Evolutionary conservation across 1,284 basidiomycete genomes (phyloP), one percentile per base, ranked within the genome.

Genomic region (Apiotrichum sp.): DNA sequence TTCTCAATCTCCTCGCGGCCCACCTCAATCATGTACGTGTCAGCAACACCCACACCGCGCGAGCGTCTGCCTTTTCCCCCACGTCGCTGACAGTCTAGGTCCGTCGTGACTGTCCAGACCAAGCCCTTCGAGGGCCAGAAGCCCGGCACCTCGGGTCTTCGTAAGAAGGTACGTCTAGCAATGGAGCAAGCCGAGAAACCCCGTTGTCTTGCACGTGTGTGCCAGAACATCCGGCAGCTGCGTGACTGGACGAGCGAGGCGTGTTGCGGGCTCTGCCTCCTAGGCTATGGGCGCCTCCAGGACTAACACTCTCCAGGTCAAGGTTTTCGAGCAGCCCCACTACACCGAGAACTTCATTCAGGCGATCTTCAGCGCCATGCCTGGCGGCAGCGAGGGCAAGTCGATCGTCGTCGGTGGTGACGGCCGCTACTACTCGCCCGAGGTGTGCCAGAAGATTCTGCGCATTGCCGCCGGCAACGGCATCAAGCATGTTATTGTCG

Each of bases 291-390:
- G 22, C 22, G 22, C 22, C 22, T 22, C 22, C 36, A 38, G 8
- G 13, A 34, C 42, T 52, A 9, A 16, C 45, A 44, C 11, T n/a
- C 39, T 22, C 31, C 56, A 61, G 59, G 59, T 58, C 53, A 61
- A 63, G 55, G 61, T 61, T 22, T 63, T 64, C 55, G 52, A 56
- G 53, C 71, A 71, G 66, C 72, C 90, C 86, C 85, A 98, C 80
- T 98, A 98, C 81, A 98, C 96, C 47, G 95, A 98, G 79, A 98
- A 98, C 83, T 98, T 98, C 71, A 77, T 98, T 57, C 95, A 98
- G 78, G 80, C 93, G 65, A 98, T 93, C 77, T 85, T 98, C 66
- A 86, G 90, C 68, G 89, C 93, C 55, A 90, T 98, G 78, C 84
- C 86, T 49, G 80, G 86, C 60, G 91, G 86, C 39, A 81, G 78